These are phyloP conservation scores for Toxicodendron radicans DNA, from an alignment of 345 rosid genomes.

Conservation along the genomic window DNA sequence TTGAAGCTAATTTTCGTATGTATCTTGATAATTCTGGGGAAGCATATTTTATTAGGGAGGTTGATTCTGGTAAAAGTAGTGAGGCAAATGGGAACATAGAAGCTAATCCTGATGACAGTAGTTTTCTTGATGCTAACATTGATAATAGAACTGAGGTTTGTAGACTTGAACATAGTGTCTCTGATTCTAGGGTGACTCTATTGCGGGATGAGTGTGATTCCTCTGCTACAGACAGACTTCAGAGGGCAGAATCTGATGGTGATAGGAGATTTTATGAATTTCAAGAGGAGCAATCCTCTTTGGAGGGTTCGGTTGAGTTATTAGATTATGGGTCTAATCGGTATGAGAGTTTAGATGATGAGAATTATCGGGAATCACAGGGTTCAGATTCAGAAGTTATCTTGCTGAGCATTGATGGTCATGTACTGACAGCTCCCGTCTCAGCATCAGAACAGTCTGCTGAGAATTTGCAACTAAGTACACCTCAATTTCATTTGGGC, in stretches of 20 bases:
- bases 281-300: constrained; percentile 61
- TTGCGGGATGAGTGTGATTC: constrained; percentile 45
- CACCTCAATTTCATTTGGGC: constrained; percentile 84
- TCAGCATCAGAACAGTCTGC: constrained; percentile 59
- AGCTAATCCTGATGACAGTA: constrained; percentile 19
- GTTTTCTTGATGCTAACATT: constrained; percentile 21
- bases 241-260: constrained; percentile 73
- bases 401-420: constrained; percentile 87
- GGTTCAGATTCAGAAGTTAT: constrained; percentile 67
- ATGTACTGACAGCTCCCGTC: constrained; percentile 75
- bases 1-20: constrained; percentile 85
- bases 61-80: constrained; percentile 46
- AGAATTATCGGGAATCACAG: constrained; percentile 45
- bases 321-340: constrained; percentile 59
- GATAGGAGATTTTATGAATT: constrained; percentile 67
- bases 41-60: constrained; percentile 81
- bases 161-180: constrained; percentile 67
- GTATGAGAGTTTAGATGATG: constrained; percentile 50
- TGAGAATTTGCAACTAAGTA: constrained; percentile 54
- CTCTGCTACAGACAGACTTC: constrained; percentile 37
- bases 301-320: constrained; percentile 41
- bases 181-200: constrained; percentile 51
- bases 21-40: constrained; percentile 90
- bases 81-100: constrained; percentile 24
- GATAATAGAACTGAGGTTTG: constrained; percentile 27